Percentiles rank a stretch among this genome's conserved stretches.
Evolutionary conservation across 495 filamentous ascomycete species (phyloP).

Genomic region (Durotheca rogersii): DNA sequence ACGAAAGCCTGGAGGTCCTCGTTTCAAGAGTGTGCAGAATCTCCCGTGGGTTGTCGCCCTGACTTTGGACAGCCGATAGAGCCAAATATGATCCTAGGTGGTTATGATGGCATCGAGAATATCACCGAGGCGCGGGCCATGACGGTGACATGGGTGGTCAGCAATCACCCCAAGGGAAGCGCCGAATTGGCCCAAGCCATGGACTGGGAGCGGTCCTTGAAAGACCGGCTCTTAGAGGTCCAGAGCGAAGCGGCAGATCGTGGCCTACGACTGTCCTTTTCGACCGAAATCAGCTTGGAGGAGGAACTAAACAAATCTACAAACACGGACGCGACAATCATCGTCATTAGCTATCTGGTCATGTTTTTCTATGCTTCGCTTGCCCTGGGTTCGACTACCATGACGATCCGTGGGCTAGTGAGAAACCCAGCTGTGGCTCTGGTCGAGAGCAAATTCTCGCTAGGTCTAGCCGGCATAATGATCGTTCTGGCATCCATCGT

Average conservation of each 20-base stretch:
- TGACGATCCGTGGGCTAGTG: conserved; percentile 71
- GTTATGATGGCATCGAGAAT: conserved; percentile 64
- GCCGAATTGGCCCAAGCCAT: conserved; percentile 67
- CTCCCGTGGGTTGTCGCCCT: conserved; percentile 81
- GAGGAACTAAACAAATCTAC: conserved; percentile 93
- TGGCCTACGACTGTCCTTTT: conserved; percentile 87
- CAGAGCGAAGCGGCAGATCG: conserved; percentile 77
- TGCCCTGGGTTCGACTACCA: conserved; percentile 82
- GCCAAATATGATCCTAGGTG: conserved; percentile 82
- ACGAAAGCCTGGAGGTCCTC: conserved; percentile 68
- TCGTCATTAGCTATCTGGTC: conserved; percentile 94
- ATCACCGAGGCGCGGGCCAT: conserved; percentile 76
- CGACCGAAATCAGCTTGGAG: conserved; percentile 88
- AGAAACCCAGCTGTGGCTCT: conserved; percentile 78
- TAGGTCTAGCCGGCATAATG: conserved; percentile 86
- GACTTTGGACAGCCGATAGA: conserved; percentile 82
- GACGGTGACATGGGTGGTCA: conserved; percentile 94
- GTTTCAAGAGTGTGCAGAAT: conserved; percentile 68
- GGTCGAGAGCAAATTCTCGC: conserved; percentile 92
- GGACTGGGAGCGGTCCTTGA: conserved; percentile 85
- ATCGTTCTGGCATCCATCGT: conserved; percentile 98
- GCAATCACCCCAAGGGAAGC: conserved; percentile 76
- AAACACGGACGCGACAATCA: conserved; percentile 96
- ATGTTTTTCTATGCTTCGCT: conserved; percentile 98
- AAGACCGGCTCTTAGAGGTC: conserved; percentile 63